phyloP scores from a whole-genome alignment of 768 basidiomycete genomes.

The Pleurotus cornucopiae region DNA sequence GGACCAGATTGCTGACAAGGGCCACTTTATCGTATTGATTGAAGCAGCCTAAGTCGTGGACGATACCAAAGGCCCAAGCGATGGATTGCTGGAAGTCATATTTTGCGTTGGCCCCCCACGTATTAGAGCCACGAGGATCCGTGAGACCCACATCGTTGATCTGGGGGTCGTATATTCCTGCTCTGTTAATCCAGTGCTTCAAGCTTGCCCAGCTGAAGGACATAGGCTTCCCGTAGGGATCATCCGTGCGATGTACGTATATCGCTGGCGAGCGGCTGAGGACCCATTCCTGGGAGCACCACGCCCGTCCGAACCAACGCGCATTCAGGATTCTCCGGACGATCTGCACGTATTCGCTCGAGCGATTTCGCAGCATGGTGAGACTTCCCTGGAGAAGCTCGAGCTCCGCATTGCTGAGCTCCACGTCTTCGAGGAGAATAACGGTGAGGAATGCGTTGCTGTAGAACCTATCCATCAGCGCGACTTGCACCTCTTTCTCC shows the following conservation, averaged over 20 bases:
- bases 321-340: not conserved
- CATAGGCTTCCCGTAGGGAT: not conserved
- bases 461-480: slow-evolving; percentile 5
- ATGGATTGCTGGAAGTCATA: not conserved
- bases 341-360: not conserved
- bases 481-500: not conserved
- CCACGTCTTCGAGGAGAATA: slow-evolving; percentile 1
- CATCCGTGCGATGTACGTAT: not conserved
- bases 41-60: slow-evolving; percentile 5
- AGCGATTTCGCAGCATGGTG: not conserved
- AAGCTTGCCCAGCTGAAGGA: slow-evolving; percentile 3
- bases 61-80: slow-evolving; percentile 6
- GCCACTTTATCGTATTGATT: slow-evolving; percentile 6
- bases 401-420: not conserved
- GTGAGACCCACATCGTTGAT: not conserved
- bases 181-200: slow-evolving; percentile 3
- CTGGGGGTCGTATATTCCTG: not conserved
- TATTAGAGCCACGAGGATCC: not conserved
- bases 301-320: slow-evolving; percentile 3
- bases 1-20: slow-evolving; percentile 1
- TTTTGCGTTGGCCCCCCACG: not conserved
- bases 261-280: slow-evolving; percentile 1
- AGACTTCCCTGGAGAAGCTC: not conserved
- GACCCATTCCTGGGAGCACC: slow-evolving; percentile 8
- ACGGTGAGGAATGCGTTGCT: not conserved